A percentile compares a stretch with the other conserved stretches of the same genome.
Evolutionary conservation across 1,284 basidiomycete species (phyloP).

Genomic region (Coriolopsis trogii): DNA sequence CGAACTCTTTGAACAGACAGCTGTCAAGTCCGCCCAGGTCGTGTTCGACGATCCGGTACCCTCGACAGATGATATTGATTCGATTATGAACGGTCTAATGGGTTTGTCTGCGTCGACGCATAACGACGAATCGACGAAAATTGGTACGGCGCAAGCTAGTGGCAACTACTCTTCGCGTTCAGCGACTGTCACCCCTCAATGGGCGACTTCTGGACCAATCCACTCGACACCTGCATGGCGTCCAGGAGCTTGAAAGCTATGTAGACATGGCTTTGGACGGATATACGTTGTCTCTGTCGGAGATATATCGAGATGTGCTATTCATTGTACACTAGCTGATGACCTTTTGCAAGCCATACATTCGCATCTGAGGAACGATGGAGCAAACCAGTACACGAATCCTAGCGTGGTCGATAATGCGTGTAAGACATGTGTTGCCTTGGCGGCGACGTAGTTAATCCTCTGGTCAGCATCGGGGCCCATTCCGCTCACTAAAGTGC

Average conservation of each 20-base stretch:
- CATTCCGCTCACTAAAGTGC: too few species aligned
- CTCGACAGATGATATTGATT: slow-evolving; percentile 56
- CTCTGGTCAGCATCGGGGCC: too few species aligned
- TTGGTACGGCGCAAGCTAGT: slow-evolving; percentile 3
- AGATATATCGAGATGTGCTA: too few species aligned
- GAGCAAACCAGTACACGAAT: too few species aligned
- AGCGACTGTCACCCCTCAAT: slow-evolving; percentile 20
- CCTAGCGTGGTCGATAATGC: too few species aligned
- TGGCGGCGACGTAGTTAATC: too few species aligned
- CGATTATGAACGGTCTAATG: slow-evolving; percentile 67
- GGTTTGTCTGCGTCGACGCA: slow-evolving; percentile 10
- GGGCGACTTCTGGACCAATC: slow-evolving; percentile 5
- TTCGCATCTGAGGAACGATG: too few species aligned
- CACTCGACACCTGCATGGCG: neutral
- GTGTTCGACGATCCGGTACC: slow-evolving; percentile 53
- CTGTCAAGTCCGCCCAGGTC: slow-evolving; percentile 58
- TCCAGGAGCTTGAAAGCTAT: neutral
- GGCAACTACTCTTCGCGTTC: slow-evolving; percentile 12
- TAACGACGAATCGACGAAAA: neutral
- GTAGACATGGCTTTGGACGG: too few species aligned
- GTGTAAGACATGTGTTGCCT: too few species aligned
- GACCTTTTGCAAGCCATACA: too few species aligned
- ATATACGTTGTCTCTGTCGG: too few species aligned
- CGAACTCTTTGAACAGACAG: slow-evolving; percentile 62
- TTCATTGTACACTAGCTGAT: too few species aligned